Conservation (phyloP, 2,329 filamentous ascomycete species). For the Neurospora crassa region DNA sequence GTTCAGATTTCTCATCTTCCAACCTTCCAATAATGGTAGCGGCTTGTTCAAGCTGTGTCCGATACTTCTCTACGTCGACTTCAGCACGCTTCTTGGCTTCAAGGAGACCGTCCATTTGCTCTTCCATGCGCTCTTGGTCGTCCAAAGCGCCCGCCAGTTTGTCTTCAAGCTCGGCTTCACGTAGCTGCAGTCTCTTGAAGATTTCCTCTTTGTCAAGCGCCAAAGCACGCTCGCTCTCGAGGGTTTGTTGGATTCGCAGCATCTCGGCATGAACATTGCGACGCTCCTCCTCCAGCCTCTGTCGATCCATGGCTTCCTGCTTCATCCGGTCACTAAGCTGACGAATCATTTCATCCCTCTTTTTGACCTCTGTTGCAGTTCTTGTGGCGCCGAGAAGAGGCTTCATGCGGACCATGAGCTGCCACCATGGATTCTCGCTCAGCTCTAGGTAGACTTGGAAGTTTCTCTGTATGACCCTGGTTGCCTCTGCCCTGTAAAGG, state of each 20-base stretch:
- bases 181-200: slow-evolving; percentile 85
- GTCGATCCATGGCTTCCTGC: slow-evolving; percentile 62
- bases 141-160: slow-evolving; percentile 87
- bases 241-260: slow-evolving; percentile 79
- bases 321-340: slow-evolving; percentile 77
- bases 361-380: slow-evolving; percentile 88
- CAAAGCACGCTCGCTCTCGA: slow-evolving; percentile 92
- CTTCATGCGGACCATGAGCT: slow-evolving; percentile 88
- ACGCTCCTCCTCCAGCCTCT: slow-evolving; percentile 82
- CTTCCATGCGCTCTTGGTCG: slow-evolving; percentile 88
- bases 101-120: slow-evolving; percentile 82
- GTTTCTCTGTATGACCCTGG: slow-evolving; percentile 88
- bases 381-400: slow-evolving; percentile 86
- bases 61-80: slow-evolving; percentile 68
- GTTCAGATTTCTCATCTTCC: slow-evolving; percentile 74
- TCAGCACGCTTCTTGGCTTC: slow-evolving; percentile 84
- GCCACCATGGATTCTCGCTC: slow-evolving; percentile 94
- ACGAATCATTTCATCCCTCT: slow-evolving; percentile 86
- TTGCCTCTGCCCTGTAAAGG: slow-evolving; percentile 88
- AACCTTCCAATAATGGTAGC: slow-evolving; percentile 76
- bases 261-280: slow-evolving; percentile 81
- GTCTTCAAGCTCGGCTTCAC: slow-evolving; percentile 87
- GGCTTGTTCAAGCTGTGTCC: slow-evolving; percentile 82
- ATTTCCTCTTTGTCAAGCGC: slow-evolving; percentile 98
- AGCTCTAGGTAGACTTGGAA: slow-evolving; percentile 87